phyloP scores from a whole-genome alignment of 2,329 filamentous ascomycete genomes.

The Tolypocladium amazonense region DNA sequence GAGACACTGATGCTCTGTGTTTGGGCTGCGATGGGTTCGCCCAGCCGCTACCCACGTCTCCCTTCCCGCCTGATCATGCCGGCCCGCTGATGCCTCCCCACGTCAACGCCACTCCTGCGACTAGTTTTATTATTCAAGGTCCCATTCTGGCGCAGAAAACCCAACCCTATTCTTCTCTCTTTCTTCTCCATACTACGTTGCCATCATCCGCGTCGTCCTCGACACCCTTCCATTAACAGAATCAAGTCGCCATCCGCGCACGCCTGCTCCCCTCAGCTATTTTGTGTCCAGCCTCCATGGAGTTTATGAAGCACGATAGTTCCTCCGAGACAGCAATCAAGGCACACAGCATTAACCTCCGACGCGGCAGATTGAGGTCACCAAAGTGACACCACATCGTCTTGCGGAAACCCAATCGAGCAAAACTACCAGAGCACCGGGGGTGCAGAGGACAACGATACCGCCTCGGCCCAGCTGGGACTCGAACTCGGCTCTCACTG shows the following conservation, averaged over 20 bases:
- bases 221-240: not conserved
- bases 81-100: not conserved
- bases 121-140: not conserved
- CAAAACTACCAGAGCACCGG: not conserved
- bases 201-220: not conserved
- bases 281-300: slow-evolving; percentile 1
- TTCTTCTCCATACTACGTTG: not conserved
- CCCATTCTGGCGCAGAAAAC: not conserved
- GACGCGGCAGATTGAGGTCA: not conserved
- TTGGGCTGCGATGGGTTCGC: not conserved
- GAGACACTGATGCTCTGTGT: not conserved
- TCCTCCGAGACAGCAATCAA: not conserved
- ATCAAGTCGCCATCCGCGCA: not conserved
- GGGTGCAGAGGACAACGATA: not conserved
- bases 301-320: not conserved
- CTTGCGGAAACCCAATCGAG: not conserved
- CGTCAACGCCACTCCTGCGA: not conserved
- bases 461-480: not conserved
- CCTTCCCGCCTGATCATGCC: not conserved
- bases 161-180: not conserved
- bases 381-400: not conserved
- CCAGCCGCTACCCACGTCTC: not conserved
- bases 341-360: not conserved
- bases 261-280: not conserved
- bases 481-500: not conserved